Conservation (phyloP, 495 filamentous ascomycete species). For the Hypoxylon trugodes region DNA sequence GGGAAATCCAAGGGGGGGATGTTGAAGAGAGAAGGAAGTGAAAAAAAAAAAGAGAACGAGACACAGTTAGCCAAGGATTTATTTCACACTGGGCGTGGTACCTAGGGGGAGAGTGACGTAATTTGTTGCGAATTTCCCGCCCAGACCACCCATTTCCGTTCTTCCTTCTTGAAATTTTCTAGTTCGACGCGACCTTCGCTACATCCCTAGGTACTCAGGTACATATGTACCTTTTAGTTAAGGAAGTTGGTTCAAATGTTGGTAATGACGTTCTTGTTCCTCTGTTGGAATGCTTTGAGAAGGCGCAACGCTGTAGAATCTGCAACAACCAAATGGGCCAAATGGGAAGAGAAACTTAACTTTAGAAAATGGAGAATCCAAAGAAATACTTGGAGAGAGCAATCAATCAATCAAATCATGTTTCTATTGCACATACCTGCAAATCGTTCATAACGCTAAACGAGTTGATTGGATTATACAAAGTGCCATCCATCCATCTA, state of each 20-base stretch:
- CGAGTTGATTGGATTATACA: conserved; percentile 1
- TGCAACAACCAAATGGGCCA: not conserved
- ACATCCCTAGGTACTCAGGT: conserved; percentile 1
- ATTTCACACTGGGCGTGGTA: conserved; percentile 41
- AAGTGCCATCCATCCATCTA: too few relatives aligned
- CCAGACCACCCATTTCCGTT: conserved; percentile 28
- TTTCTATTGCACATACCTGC: not conserved
- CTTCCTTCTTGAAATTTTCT: conserved; percentile 32
- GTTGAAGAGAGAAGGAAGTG: conserved; percentile 2
- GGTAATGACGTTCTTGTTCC: too few relatives aligned
- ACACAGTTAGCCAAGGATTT: conserved; percentile 33
- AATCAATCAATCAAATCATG: too few relatives aligned
- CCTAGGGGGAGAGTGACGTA: conserved; percentile 47
- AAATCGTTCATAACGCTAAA: not conserved
- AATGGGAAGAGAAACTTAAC: not conserved
- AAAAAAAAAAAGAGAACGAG: conserved; percentile 2
- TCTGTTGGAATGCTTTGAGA: conserved; percentile 22
- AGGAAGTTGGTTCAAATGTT: too few relatives aligned
- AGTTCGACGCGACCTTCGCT: conserved; percentile 6
- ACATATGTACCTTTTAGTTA: not conserved
- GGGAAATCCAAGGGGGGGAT: conserved; percentile 17
- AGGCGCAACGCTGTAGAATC: conserved; percentile 15
- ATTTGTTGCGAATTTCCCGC: conserved; percentile 40
- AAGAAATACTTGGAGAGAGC: conserved; percentile 4
- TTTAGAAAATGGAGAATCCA: too few relatives aligned